These are phyloP conservation scores for Mycosphaerella sp. DNA, from an alignment of 2,329 filamentous ascomycete species.

Conservation along the genomic window DNA sequence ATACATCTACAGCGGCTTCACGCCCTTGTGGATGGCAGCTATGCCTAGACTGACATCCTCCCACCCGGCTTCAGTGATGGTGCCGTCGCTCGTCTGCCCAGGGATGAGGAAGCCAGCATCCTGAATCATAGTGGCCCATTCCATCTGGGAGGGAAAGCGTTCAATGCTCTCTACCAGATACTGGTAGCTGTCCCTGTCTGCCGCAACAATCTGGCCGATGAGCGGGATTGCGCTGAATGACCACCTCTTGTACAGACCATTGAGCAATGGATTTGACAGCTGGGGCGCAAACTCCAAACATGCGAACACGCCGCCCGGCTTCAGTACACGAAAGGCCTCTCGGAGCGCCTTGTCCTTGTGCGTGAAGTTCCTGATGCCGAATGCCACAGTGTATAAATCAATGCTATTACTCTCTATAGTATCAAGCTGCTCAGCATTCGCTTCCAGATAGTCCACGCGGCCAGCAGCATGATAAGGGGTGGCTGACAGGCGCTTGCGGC, in stretches of 20 bases:
- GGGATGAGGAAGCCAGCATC: slow-evolving; percentile 81
- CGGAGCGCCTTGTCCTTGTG: slow-evolving; percentile 76
- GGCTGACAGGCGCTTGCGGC: slow-evolving; percentile 65
- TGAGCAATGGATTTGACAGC: slow-evolving; percentile 69
- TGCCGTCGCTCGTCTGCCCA: slow-evolving; percentile 39
- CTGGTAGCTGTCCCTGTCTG: slow-evolving; percentile 93
- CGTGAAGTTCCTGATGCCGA: slow-evolving; percentile 96
- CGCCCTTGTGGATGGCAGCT: slow-evolving; percentile 91
- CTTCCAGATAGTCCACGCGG: slow-evolving; percentile 69
- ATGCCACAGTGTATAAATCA: slow-evolving; percentile 95
- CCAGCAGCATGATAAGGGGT: slow-evolving; percentile 54
- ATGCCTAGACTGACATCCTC: slow-evolving; percentile 90
- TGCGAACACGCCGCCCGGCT: slow-evolving; percentile 91
- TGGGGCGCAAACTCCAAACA: slow-evolving; percentile 87
- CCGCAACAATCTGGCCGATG: slow-evolving; percentile 90
- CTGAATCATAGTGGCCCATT: slow-evolving; percentile 76
- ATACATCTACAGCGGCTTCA: slow-evolving; percentile 58
- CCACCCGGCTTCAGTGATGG: slow-evolving; percentile 56
- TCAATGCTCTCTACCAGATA: slow-evolving; percentile 99
- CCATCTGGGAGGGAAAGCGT: slow-evolving; percentile 76
- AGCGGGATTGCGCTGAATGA: slow-evolving; percentile 90
- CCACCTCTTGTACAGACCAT: slow-evolving; percentile 89
- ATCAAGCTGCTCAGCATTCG: slow-evolving; percentile 74
- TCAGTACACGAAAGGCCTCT: slow-evolving; percentile 82
- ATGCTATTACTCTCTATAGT: slow-evolving; percentile 64